Evolutionary conservation across 2,329 filamentous ascomycete species (phyloP).

Genomic region (Penicillium occitanis): DNA sequence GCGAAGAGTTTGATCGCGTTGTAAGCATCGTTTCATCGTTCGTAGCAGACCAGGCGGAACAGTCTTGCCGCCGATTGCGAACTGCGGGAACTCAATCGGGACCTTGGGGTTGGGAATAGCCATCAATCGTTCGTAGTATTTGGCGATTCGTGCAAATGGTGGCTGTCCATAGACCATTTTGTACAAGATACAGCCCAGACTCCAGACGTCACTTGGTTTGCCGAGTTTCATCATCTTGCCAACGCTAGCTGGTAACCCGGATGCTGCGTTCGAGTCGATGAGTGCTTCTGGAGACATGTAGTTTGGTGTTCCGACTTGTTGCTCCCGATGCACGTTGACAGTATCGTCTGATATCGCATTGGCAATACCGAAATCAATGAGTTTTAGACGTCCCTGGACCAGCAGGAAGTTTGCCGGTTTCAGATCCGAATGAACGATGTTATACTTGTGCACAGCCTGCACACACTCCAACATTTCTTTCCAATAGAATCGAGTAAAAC

Average conservation of each 20-base stretch:
- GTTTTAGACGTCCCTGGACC: conserved; percentile 83
- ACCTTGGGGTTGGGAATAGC: conserved; percentile 53
- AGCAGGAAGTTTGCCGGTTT: conserved; percentile 97
- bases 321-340: conserved; percentile 94
- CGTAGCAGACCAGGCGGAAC: conserved; percentile 57
- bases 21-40: conserved; percentile 58
- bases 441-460: conserved; percentile 79
- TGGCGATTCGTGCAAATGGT: conserved; percentile 88
- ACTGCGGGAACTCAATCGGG: conserved; percentile 48
- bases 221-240: conserved; percentile 89
- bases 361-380: conserved; percentile 98
- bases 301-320: conserved; percentile 92
- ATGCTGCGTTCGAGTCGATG: conserved; percentile 74
- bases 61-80: conserved; percentile 48
- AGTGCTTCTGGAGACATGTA: conserved; percentile 98
- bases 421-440: conserved; percentile 94
- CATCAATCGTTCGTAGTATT: conserved; percentile 77
- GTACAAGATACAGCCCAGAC: conserved; percentile 91
- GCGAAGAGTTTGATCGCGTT: conserved; percentile 57
- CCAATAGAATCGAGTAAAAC: conserved; percentile 97
- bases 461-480: conserved; percentile 99
- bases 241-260: conserved; percentile 48
- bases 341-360: conserved; percentile 97
- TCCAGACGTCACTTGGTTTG: conserved; percentile 95
- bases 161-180: conserved; percentile 98